Conservation (phyloP, 2,329 filamentous ascomycete genomes). For the Monilinia fructicola region DNA sequence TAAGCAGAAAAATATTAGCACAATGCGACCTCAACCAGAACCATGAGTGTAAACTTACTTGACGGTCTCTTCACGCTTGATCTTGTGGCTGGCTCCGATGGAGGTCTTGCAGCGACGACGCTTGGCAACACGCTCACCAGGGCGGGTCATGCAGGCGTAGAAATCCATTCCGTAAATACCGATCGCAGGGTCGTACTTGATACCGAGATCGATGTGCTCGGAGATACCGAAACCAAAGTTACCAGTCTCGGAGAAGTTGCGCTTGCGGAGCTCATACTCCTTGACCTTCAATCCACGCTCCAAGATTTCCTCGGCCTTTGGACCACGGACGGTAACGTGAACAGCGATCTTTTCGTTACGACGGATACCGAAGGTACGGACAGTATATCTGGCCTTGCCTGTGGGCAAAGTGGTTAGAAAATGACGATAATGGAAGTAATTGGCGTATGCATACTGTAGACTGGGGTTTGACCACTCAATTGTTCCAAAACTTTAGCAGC, state of each 20-base stretch:
- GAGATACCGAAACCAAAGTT: conserved; percentile 99
- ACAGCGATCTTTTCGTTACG: conserved; percentile 99
- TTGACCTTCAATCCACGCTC: conserved; percentile 99
- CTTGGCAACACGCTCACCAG: conserved; percentile 95
- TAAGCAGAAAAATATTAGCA: conserved; percentile 22
- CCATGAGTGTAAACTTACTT: conserved; percentile 48
- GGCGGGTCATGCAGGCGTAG: conserved; percentile 99
- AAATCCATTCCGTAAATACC: conserved; percentile 99
- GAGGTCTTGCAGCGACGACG: conserved; percentile 85
- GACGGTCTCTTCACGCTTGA: conserved; percentile 92
- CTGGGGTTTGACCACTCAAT: conserved; percentile 97
- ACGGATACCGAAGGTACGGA: conserved; percentile 99
- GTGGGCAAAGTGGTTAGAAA: conserved; percentile 31
- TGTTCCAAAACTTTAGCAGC: conserved; percentile 99
- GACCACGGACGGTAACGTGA: conserved; percentile 98
- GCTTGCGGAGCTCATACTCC: conserved; percentile 99
- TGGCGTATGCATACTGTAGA: conserved; percentile 76
- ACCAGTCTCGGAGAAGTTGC: conserved; percentile 99
- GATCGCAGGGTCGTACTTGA: conserved; percentile 99
- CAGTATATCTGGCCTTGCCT: conserved; percentile 99
- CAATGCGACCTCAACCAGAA: background rate
- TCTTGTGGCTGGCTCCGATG: conserved; percentile 86
- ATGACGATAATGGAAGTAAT: conserved; percentile 24
- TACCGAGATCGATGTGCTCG: conserved; percentile 99
- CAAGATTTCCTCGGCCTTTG: conserved; percentile 99